phyloP scores from a whole-genome alignment of 225 moss, liverwort and hornwort species.

The Polytrichum formosum region DNA sequence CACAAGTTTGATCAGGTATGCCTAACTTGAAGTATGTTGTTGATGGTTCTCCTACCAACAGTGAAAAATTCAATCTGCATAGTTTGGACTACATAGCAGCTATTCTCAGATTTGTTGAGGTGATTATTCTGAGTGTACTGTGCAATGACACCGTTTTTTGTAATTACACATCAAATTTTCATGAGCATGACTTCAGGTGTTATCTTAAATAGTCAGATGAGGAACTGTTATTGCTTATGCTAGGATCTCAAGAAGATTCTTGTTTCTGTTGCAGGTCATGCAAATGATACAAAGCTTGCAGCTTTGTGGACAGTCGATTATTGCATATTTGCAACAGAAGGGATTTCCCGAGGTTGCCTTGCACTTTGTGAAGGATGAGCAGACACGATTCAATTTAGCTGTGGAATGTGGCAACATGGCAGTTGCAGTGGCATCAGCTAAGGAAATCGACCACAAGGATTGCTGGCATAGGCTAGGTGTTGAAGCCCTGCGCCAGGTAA shows the following conservation, averaged over 20 bases:
- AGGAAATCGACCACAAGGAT: constrained; percentile 98
- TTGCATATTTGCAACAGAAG: constrained; percentile 96
- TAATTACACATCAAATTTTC: too few species aligned
- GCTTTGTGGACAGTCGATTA: constrained; percentile 98
- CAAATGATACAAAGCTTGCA: constrained; percentile 95
- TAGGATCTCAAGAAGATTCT: neutral
- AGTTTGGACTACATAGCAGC: too few species aligned
- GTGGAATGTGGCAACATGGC: constrained; percentile 96
- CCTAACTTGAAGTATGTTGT: neutral
- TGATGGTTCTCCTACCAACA: too few species aligned
- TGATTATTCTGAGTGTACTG: too few species aligned
- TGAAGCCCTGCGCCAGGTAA: constrained; percentile 87
- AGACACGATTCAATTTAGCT: constrained; percentile 94
- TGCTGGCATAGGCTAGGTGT: constrained; percentile 98
- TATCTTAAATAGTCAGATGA: too few species aligned
- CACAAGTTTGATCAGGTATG: constrained; percentile 81
- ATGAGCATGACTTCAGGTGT: too few species aligned
- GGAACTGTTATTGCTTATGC: too few species aligned
- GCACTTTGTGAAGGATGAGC: constrained; percentile 99
- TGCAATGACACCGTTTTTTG: too few species aligned
- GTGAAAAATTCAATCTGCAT: too few species aligned
- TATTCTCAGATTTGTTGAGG: too few species aligned
- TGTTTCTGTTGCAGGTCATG: constrained; percentile 48
- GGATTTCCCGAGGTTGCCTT: constrained; percentile 95
- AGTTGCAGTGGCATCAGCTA: constrained; percentile 97